Conservation (phyloP, 345 rosid species). For the Lumnitzera racemosa region DNA sequence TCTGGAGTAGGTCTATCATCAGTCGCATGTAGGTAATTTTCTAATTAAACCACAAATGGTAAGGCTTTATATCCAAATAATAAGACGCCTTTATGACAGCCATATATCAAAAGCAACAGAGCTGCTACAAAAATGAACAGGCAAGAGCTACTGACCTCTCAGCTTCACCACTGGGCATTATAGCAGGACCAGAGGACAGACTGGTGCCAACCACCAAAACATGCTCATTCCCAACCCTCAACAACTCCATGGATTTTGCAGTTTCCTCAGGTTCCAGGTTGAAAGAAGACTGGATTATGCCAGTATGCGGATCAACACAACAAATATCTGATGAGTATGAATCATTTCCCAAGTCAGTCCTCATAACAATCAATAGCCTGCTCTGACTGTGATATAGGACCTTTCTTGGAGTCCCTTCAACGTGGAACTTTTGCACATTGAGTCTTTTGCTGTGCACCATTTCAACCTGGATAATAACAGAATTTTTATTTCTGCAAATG, state of each 20-base stretch:
- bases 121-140: no score
- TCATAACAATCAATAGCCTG: conserved; percentile 78
- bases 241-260: conserved; percentile 89
- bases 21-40: no score
- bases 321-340: conserved; percentile 76
- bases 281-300: conserved; percentile 57
- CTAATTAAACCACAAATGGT: no score
- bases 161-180: conserved; percentile 97
- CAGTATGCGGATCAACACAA: conserved; percentile 79
- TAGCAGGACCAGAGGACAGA: conserved; percentile 82
- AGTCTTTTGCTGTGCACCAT: conserved; percentile 86
- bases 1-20: no score
- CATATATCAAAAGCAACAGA: no score
- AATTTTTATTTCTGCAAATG: not conserved
- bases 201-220: conserved; percentile 89
- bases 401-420: conserved; percentile 94
- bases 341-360: conserved; percentile 64
- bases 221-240: conserved; percentile 75
- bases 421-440: conserved; percentile 85
- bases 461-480: conserved; percentile 58
- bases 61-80: no score
- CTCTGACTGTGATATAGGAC: conserved; percentile 88
- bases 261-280: conserved; percentile 78
- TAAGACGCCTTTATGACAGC: no score
- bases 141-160: conserved; percentile 49